These are phyloP conservation scores for Multifurca ochricompacta DNA, from an alignment of 768 basidiomycete genomes.

Conservation along the genomic window DNA sequence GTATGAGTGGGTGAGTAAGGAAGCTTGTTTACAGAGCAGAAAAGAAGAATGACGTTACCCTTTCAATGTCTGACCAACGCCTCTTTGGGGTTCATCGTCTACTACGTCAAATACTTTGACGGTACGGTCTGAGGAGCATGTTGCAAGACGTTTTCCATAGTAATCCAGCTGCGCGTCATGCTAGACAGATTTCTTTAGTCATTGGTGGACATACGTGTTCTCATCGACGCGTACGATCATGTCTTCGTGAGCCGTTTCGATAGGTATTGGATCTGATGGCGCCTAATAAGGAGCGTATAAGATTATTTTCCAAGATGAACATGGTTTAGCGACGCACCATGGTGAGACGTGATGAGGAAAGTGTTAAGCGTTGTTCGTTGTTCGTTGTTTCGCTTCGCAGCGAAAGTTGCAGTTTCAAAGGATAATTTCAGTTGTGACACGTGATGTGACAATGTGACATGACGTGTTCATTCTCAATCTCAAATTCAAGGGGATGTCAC, in stretches of 20 bases:
- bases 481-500: no score
- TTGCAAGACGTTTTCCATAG: conserved; percentile 93
- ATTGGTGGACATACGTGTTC: background rate
- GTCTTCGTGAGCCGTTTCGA: conserved; percentile 96
- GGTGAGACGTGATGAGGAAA: background rate
- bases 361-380: background rate
- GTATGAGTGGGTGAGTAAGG: background rate
- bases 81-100: conserved; percentile 71
- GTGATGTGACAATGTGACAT: conserved; percentile 5
- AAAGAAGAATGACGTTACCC: conserved; percentile 43
- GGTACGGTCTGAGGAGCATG: conserved; percentile 92
- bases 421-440: background rate
- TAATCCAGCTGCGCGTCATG: conserved; percentile 98
- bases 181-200: conserved; percentile 33
- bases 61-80: conserved; percentile 64
- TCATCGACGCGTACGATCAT: conserved; percentile 78
- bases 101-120: conserved; percentile 94
- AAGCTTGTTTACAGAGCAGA: background rate
- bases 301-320: background rate
- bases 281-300: background rate
- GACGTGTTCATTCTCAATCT: no score
- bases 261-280: conserved; percentile 60
- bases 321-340: conserved; percentile 5
- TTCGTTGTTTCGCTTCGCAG: no score
- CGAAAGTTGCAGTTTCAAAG: background rate